Evolutionary conservation across 139 green algal species (phyloP), one percentile per base, ranked within the genome.

Genomic region (Auxenochlorella protothecoides): DNA sequence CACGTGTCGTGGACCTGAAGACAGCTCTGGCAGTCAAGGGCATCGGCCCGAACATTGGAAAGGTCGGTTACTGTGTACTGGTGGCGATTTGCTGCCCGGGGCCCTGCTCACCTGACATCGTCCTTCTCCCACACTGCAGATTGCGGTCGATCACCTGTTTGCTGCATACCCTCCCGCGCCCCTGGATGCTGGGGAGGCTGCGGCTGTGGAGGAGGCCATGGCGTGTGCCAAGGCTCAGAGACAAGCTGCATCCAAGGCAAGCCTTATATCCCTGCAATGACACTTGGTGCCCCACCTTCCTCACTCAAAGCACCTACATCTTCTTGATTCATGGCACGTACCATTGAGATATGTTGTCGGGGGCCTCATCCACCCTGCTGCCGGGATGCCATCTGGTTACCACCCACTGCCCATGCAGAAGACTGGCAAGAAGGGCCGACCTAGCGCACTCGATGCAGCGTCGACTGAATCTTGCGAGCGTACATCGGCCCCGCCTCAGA

Each of bases 131-230:
- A 3, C 3, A 44, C 4, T 66, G 51, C 67, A 80, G 72, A 72
- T 83, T 10, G 53, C 82, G 2, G 55, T 44, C 44, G 16, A 73
- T 11, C 13, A 71, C 27, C 71, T 83, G 51, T 84, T 74, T 8
- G 9, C 27, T 4, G 10, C 9, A 2, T 83, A 80, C 70, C 80
- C 80, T 2, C 65, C 68, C 4, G 78, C 75, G 5, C 65, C 62
- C 4, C 80, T 55, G 0, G 66, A 6, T 0, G 69, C 63, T 4
- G 72, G 83, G 51, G 79, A 73, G 44, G 61, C 59, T 4, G 57
- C 53, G 2, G 67, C 63, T 55, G 69, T 72, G 63, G 8, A 63
- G 11, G 10, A 16, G 6, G 3, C 65, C 9, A 14, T 11, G 27
- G 16, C 27, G 27, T 44, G 27, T 68, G 54, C 27, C 4, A 68